phyloP scores from a whole-genome alignment of 2,329 filamentous ascomycete species.

The Cercospora nicotianae region DNA sequence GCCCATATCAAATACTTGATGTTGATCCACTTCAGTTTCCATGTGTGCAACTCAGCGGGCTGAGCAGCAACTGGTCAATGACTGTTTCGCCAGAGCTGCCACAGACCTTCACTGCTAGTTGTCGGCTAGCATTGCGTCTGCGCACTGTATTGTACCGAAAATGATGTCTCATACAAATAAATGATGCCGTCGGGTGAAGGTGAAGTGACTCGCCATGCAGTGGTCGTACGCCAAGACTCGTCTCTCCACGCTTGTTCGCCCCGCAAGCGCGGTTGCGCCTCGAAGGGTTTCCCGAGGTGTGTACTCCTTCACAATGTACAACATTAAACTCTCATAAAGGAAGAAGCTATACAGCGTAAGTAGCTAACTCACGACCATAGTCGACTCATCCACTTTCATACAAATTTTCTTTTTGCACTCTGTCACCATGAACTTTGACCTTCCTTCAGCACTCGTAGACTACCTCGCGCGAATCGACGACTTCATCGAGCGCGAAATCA shows the following conservation, averaged over 20 bases:
- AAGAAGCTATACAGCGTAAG: not conserved
- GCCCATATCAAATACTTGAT: not conserved
- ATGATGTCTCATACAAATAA: not conserved
- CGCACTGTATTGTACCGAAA: not conserved
- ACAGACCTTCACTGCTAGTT: not conserved
- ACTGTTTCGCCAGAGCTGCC: not conserved
- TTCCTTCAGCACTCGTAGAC: conserved; percentile 52
- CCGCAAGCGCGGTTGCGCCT: not conserved
- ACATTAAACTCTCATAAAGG: not conserved
- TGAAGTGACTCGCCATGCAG: not conserved
- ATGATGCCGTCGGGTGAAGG: not conserved
- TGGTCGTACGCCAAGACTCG: conserved; percentile 1
- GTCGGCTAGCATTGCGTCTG: not conserved
- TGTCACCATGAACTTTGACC: conserved; percentile 55
- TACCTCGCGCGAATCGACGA: conserved; percentile 55
- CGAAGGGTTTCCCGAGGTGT: not conserved
- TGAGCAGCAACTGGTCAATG: not conserved
- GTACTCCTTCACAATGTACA: not conserved
- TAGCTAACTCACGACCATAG: not conserved
- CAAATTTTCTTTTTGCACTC: not conserved
- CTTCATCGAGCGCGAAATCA: conserved; percentile 58
- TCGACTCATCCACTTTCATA: not conserved
- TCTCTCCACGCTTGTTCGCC: not conserved
- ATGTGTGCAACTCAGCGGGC: not conserved
- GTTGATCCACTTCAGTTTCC: not conserved